Percentiles rank a stretch among this genome's conserved stretches.
phyloP scores from a whole-genome alignment of 108 stramenopile species.

The Aurantiochytrium sp. region DNA sequence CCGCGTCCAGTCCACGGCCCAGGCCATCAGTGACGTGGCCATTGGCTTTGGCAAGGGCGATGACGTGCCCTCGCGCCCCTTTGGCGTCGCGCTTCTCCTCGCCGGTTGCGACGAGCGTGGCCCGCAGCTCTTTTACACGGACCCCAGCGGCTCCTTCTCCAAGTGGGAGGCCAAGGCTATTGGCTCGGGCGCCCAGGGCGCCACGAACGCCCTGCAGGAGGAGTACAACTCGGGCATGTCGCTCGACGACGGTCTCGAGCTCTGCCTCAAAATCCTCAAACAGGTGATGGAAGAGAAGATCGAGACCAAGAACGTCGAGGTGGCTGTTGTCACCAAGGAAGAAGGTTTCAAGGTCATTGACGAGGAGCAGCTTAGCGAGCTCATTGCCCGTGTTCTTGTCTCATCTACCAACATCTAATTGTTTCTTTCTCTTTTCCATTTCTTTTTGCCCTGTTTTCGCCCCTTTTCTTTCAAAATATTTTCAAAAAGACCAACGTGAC shows the following conservation, averaged over 20 bases:
- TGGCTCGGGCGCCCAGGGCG: constrained; percentile 92
- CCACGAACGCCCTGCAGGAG: constrained; percentile 86
- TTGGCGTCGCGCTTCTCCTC: constrained; percentile 94
- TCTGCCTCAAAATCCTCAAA: constrained; percentile 82
- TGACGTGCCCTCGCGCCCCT: constrained; percentile 77
- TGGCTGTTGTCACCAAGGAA: constrained; percentile 69
- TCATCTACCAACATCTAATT: neutral
- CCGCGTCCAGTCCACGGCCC: constrained; percentile 93
- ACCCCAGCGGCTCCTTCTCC: constrained; percentile 93
- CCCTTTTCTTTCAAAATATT: neutral
- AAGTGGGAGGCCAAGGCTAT: constrained; percentile 99
- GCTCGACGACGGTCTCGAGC: constrained; percentile 81
- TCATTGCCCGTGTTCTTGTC: neutral
- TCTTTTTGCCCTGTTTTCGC: neutral
- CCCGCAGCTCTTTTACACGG: constrained; percentile 92
- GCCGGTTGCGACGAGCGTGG: constrained; percentile 89
- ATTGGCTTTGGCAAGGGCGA: constrained; percentile 95
- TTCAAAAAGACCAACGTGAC: too few species aligned
- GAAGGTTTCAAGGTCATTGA: neutral
- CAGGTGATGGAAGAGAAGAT: constrained; percentile 99
- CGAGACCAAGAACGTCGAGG: constrained; percentile 84
- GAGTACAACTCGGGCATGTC: constrained; percentile 84
- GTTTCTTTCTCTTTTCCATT: neutral
- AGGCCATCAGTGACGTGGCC: constrained; percentile 95
- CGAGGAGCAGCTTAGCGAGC: neutral